These are phyloP conservation scores for Microbotryum violaceum DNA, from an alignment of 1,284 basidiomycete genomes.

Conservation along the genomic window DNA sequence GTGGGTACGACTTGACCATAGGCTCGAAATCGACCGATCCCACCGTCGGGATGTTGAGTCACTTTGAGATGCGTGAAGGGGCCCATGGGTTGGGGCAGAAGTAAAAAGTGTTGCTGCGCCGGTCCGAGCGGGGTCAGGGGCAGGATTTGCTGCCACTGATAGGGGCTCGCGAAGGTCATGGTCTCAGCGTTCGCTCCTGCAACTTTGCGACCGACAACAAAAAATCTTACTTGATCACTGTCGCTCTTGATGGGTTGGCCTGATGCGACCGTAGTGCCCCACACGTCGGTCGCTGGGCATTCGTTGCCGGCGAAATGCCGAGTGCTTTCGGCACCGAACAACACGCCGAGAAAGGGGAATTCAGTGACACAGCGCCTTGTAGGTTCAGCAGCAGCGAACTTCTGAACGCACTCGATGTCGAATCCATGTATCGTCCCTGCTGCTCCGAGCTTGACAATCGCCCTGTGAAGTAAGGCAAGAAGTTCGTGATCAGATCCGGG, in stretches of 20 bases:
- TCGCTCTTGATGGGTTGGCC: conserved; percentile 21
- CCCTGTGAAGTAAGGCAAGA: conserved; percentile 35
- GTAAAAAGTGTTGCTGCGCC: conserved; percentile 76
- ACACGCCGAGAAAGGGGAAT: too few species aligned
- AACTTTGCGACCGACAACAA: too few species aligned
- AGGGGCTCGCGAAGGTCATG: conserved; percentile 5
- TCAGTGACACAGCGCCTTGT: too few species aligned
- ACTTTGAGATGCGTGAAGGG: conserved; percentile 77
- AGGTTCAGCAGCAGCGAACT: too few species aligned
- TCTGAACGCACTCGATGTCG: conserved; percentile 59
- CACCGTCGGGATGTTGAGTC: conserved; percentile 94
- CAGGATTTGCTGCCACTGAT: conserved; percentile 72
- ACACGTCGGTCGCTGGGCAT: conserved; percentile 35
- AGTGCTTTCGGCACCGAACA: too few species aligned
- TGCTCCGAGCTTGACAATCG: conserved; percentile 80
- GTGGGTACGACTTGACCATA: conserved; percentile 55
- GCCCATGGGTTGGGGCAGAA: conserved; percentile 47
- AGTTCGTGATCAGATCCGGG: too few species aligned
- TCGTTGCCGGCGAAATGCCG: too few species aligned
- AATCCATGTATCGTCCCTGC: conserved; percentile 62
- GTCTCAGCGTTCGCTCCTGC: background rate
- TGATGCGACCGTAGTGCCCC: conserved; percentile 28
- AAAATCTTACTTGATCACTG: conserved; percentile 22
- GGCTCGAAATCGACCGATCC: conserved; percentile 48
- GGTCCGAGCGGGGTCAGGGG: conserved; percentile 70